Evolutionary conservation across 2,329 filamentous ascomycete genomes (phyloP).

Genomic region (Cercospora berteroae): DNA sequence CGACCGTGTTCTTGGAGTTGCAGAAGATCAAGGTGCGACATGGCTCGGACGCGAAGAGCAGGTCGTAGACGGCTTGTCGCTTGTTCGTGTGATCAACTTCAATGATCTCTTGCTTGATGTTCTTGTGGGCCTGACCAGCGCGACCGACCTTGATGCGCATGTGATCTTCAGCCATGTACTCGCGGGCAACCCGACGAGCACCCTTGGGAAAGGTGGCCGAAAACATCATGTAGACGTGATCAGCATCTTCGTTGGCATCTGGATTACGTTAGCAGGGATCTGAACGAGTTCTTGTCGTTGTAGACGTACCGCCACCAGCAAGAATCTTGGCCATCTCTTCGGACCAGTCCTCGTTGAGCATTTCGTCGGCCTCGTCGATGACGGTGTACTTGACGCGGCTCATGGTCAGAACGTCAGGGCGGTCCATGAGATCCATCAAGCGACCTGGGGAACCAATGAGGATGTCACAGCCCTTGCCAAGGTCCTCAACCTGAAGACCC

Average conservation of each 20-base stretch:
- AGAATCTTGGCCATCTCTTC: slow-evolving; percentile 73
- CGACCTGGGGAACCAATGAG: slow-evolving; percentile 86
- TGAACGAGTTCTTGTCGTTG: background rate
- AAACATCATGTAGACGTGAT: slow-evolving; percentile 75
- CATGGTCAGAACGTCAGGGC: slow-evolving; percentile 66
- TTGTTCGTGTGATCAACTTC: slow-evolving; percentile 66
- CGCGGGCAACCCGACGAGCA: slow-evolving; percentile 71
- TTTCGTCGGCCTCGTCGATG: slow-evolving; percentile 93
- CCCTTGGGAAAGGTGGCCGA: slow-evolving; percentile 88
- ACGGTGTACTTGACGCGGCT: slow-evolving; percentile 75
- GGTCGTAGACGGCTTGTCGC: slow-evolving; percentile 66
- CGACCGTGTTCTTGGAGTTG: slow-evolving; percentile 74
- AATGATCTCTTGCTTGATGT: slow-evolving; percentile 76
- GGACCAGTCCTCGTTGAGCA: slow-evolving; percentile 76
- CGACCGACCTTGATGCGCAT: slow-evolving; percentile 84
- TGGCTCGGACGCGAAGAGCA: slow-evolving; percentile 68
- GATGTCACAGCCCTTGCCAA: slow-evolving; percentile 83
- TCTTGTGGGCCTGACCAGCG: slow-evolving; percentile 70
- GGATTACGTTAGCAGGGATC: slow-evolving; percentile 21
- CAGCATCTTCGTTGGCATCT: slow-evolving; percentile 73
- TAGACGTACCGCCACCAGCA: slow-evolving; percentile 69
- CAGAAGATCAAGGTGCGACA: slow-evolving; percentile 86
- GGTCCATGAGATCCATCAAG: slow-evolving; percentile 77
- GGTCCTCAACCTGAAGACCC: slow-evolving; percentile 66
- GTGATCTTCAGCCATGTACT: slow-evolving; percentile 71